Evolutionary conservation across 768 basidiomycete species (phyloP), one percentile per base, ranked within the genome.

Genomic region (Mycena alexandri): DNA sequence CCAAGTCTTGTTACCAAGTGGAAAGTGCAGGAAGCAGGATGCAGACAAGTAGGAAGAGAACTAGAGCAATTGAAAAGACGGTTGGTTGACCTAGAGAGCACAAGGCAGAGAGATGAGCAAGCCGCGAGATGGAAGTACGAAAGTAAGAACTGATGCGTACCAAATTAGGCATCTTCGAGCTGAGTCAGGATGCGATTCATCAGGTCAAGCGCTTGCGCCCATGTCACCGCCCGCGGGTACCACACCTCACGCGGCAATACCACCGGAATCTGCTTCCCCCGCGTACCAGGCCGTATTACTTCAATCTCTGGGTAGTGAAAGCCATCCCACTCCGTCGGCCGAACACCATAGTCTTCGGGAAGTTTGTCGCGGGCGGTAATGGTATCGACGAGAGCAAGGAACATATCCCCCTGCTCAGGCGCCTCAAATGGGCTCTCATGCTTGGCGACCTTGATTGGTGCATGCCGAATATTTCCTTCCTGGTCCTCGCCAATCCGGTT

Each of bases 301-400:
- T 59, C 58, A 2, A 48, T 13, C 17, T 59, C 58, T 6, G 58
- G 58, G 12, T 59, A 59, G 21, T 48, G 46, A n/a, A 21, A 34
- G 1, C 17, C 34, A 3, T 59, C 58, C 58, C 58, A 59, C 21
- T 59, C 58, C 19, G 47, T 34, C 3, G 8, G n/a, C 4, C n/a
- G n/a, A 22, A 54, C 53, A 10, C 53, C 53, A 12, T 38, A 54
- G 17, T 54, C 36, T 17, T 34, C 36, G 4, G 53, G 53, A 22
- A 54, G 52, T 3, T 36, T 19, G 14, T 36, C 52, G 13, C 24
- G 53, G 9, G 33, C 24, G 5, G 10, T 4, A 19, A 54, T 14
- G 10, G 13, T 16, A 6, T 24, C 11, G 2, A 38, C 13, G 8
- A 54, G 36, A 5, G 21, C 36, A 6, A 54, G 17, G 24, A 54